Base-by-base conservation (phyloP, 208 protist species). In the Crithidia expoeki region DNA sequence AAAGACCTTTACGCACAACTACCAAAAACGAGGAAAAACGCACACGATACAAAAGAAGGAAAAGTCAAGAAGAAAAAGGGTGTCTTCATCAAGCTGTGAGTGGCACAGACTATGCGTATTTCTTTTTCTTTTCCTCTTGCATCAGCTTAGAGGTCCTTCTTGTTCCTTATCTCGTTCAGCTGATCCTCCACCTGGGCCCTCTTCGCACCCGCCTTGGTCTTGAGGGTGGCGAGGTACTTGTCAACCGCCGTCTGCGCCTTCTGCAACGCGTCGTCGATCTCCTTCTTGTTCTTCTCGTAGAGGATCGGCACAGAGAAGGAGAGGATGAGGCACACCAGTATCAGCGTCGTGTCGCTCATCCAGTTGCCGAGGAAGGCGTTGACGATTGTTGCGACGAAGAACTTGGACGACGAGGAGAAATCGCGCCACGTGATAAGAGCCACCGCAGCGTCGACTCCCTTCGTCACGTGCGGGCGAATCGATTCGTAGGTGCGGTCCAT, bases 281-380 rank as follows among this genome's bases (percentile, higher is more conserved):
- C 72, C 27, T 72, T 73, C 76, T 87, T 81, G 59, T 94, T 92
- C 78, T 85, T 82, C 64, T 85, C 77, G 72, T 96, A 94, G 32
- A 85, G 68, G 11, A 84, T 61, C 14, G 89, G 92, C 12, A 80
- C 38, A 0, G 83, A 72, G 64, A 95, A 94, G 56, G 76, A 42
- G 34, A 78, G 33, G 28, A 89, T 21, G 33, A 91, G 27, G 10
- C 49, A 46, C 4, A 86, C 2, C 7, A 87, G 55, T 16, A 88
- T n/a, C 21, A 94, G 59, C 2, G 75, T 80, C 23, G 72, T 74
- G 68, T 96, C 92, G 42, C 77, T 84, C 60, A 94, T 60, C 42
- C 49, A 84, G 79, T 94, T 96, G 55, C 92, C 92, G 14, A 96
- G 42, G 49, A 84, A 83, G 21, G 80, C 86, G 0, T 80, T 34